Evolutionary conservation across 306 rosid species (phyloP).

Genomic region (Inga laurina): DNA sequence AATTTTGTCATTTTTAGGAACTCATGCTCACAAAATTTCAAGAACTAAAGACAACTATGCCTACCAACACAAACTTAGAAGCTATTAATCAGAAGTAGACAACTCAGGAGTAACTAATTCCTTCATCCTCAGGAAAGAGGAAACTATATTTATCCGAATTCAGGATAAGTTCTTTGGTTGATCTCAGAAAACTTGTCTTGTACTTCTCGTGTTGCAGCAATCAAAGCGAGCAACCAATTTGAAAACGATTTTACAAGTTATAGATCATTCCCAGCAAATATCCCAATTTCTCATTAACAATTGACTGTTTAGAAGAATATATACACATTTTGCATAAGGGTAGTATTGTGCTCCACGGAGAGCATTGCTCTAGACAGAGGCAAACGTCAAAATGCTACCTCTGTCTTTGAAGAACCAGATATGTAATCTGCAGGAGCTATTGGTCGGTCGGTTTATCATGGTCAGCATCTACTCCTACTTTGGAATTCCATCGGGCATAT

Average conservation of each 20-base stretch:
- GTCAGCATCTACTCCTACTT: neutral
- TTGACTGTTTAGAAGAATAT: slow-evolving; percentile 11
- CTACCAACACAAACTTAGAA: neutral
- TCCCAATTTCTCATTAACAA: neutral
- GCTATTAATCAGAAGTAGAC: neutral
- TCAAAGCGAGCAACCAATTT: slow-evolving; percentile 5
- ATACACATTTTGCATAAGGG: slow-evolving; percentile 19
- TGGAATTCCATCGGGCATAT: slow-evolving; percentile 33
- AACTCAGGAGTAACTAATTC: neutral
- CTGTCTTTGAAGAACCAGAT: slow-evolving; percentile 35
- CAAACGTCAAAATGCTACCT: slow-evolving; percentile 52
- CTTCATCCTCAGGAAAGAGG: neutral
- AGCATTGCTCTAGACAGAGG: slow-evolving; percentile 16
- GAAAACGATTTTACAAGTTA: slow-evolving; percentile 22
- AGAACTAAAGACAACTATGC: neutral
- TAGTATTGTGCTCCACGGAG: neutral
- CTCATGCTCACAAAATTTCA: neutral
- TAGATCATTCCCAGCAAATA: slow-evolving; percentile 20
- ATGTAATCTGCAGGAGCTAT: slow-evolving; percentile 38
- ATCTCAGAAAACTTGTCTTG: neutral
- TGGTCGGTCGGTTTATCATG: slow-evolving; percentile 25
- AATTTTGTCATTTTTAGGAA: neutral
- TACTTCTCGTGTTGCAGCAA: slow-evolving; percentile 27
- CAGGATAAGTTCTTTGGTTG: neutral
- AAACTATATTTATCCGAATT: slow-evolving; percentile 5